Evolutionary conservation across 148 eudicot genomes (phyloP), one percentile per base, ranked within the genome.

Genomic region (Vaccinium vitisidaea): DNA sequence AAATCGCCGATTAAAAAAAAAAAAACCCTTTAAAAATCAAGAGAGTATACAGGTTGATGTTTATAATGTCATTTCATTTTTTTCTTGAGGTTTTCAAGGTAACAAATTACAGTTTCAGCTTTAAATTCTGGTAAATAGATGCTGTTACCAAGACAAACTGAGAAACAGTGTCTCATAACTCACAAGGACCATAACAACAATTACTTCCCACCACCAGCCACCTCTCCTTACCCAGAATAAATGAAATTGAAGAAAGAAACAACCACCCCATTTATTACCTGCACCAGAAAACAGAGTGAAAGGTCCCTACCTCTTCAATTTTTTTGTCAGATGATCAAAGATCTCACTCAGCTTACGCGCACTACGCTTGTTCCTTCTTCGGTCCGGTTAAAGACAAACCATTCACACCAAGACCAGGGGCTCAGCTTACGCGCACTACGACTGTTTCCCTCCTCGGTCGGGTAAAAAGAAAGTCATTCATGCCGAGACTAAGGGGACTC

Each of bases 251-350:
- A 85, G 82, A 65, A 89, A 85, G 82, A 55, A 46, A 75, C 89
- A 90, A 87, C 92, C 54, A 90, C 90, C 84, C 0, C 49, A 81
- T 87, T 88, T 79, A 90, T 88, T 83, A 77, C 83, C 87, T 85
- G 83, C 83, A 84, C 87, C 77, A 77, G 55, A 48, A 61, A 5
- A 46, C 81, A 77, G 80, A 32, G 8, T 36, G 27, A 59, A 48
- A 71, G n/a, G 69, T 54, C 81, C 70, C 52, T 58, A 27, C 58
- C 56, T 52, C 73, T 43, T 43, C 46, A 43, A 43, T 43, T 43
- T 43, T 43, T 43, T 43, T 43, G 46, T 43, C 46, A 4, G 6
- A 43, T 5, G 46, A 43, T 43, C 46, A 43, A 43, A 43, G 5
- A 0, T 43, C 5, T 43, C 46, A 5, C 5, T 43, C 46, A 4